Evolutionary conservation across 257 asterid species (phyloP), one percentile per base, ranked within the genome.

Genomic region (Fraxinus pennsylvanica): DNA sequence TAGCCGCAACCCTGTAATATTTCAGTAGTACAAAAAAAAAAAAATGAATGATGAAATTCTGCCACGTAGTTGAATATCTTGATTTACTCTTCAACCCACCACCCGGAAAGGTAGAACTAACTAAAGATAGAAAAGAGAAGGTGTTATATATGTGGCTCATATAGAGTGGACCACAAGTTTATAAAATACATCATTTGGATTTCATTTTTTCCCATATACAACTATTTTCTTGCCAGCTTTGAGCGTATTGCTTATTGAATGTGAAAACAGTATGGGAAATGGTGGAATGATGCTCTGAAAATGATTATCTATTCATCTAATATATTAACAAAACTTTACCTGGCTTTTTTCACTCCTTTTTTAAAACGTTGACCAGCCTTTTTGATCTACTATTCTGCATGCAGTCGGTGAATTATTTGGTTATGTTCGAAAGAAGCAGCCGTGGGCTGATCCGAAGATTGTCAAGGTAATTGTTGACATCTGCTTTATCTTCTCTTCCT

Each of bases 371-470:
- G 35, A 61, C 71, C 6, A 1, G 25, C 72, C 75, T 78, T 19
- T 36, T 39, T 82, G 59, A 65, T 78, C 21, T 43, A 67, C 52
- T 35, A 38, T 75, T 52, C 25, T 70, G 68, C 54, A 76, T 79
- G 76, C 90, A 94, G 98, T 89, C 79, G 99, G 99, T 80, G 96
- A 91, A 75, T 85, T 95, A 67, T 84, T 90, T 87, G 92, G 90
- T 74, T 76, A 85, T 57, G 85, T 91, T 63, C 92, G 98, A 74
- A 95, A 89, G 91, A 95, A 85, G 85, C 95, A 86, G 88, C 96
- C 96, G 5, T 95, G 99, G 99, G 98, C 99, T 41, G 96, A 95
- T 84, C 92, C 98, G 2, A 90, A 86, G 84, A 84, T 90, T 72
- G 97, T 93, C 82, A 95, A 90, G 97, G 99, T 90, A 82, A 81